Percentiles rank a stretch among this genome's conserved stretches.
phyloP scores from a whole-genome alignment of 306 rosid genomes.

The Oxytropis ochrocephala region DNA sequence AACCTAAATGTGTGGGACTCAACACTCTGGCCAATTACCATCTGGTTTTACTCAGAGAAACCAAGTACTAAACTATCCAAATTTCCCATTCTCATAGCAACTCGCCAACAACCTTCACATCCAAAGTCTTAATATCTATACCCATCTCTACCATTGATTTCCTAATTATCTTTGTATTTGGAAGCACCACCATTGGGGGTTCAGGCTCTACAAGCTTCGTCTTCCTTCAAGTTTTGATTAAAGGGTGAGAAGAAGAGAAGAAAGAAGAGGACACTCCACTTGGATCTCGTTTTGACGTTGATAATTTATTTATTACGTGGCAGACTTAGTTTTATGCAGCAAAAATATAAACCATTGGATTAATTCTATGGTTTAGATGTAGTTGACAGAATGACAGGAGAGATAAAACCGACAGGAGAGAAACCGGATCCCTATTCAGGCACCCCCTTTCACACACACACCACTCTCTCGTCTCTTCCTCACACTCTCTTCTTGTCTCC shows the following conservation, averaged over 20 bases:
- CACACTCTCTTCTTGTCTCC: not conserved
- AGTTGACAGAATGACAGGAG: too few species aligned
- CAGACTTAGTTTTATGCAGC: too few species aligned
- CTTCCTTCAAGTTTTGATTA: not conserved
- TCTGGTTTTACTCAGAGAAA: not conserved
- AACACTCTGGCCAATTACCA: not conserved
- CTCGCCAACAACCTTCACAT: not conserved
- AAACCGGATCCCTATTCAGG: too few species aligned
- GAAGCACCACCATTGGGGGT: constrained; percentile 23
- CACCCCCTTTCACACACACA: not conserved
- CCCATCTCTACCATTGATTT: constrained; percentile 36
- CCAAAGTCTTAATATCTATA: not conserved
- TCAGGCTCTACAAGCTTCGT: not conserved
- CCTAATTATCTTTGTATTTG: constrained; percentile 37
- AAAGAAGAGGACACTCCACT: too few species aligned
- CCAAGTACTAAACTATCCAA: not conserved
- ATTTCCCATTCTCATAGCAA: not conserved
- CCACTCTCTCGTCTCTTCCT: not conserved
- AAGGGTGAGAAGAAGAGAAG: not conserved
- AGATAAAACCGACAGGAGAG: too few species aligned
- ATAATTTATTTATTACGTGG: too few species aligned
- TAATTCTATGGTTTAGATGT: too few species aligned
- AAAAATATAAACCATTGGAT: too few species aligned
- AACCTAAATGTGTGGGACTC: not conserved
- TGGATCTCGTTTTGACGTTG: too few species aligned